Percentiles rank a stretch among this genome's conserved stretches.
phyloP scores from a whole-genome alignment of 129 eudicot genomes.

The Helianthus annuus region HanXRQr2.0-SUNRISE NC_035443.2:122100801-122101300 shows the following conservation, averaged over 20 bases:
- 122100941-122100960: constrained; percentile 56
- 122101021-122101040: constrained; percentile 72
- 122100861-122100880: constrained; percentile 59
- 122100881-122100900: constrained; percentile 66
- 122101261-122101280: too few species aligned
- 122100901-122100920: constrained; percentile 62
- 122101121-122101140: constrained; percentile 79
- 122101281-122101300: too few species aligned
- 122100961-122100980: constrained; percentile 40
- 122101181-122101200: constrained; percentile 25
- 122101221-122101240: too few species aligned
- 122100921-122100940: constrained; percentile 54
- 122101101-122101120: constrained; percentile 68
- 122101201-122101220: too few species aligned
- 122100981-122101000: constrained; percentile 61
- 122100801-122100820: constrained; percentile 28
- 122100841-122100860: constrained; percentile 57
- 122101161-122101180: constrained; percentile 43
- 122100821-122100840: constrained; percentile 36
- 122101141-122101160: constrained; percentile 48
- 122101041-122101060: constrained; percentile 65
- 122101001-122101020: constrained; percentile 69
- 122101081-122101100: constrained; percentile 57
- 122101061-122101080: constrained; percentile 90
- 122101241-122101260: too few species aligned